Conservation (phyloP, 2,329 filamentous ascomycete species). For the Colletotrichum tamarilloi region DNA sequence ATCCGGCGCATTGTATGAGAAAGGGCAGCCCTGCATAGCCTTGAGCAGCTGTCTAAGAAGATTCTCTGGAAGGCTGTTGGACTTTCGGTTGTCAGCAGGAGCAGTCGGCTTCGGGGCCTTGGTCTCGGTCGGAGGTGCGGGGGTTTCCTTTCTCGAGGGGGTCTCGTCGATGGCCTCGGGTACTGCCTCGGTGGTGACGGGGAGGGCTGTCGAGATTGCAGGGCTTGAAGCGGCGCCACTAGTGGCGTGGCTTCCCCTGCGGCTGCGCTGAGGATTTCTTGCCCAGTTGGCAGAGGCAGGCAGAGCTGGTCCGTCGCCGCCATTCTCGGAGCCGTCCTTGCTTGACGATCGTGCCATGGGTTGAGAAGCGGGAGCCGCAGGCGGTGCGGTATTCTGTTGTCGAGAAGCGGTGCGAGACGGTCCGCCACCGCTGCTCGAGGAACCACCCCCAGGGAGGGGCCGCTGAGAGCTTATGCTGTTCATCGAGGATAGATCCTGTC, state of each 20-base stretch:
- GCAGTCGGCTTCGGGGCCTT: neutral
- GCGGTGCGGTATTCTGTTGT: constrained; percentile 56
- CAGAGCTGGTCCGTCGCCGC: constrained; percentile 86
- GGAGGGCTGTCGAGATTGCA: constrained; percentile 71
- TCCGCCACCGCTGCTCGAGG: constrained; percentile 49
- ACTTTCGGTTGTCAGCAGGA: constrained; percentile 8
- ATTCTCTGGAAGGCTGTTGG: constrained; percentile 34
- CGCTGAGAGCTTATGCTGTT: constrained; percentile 88
- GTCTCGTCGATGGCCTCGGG: constrained; percentile 56
- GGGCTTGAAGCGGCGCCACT: constrained; percentile 87
- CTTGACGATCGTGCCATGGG: constrained; percentile 82
- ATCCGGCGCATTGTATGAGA: constrained; percentile 40
- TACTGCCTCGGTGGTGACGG: constrained; percentile 61
- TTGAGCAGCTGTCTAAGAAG: constrained; percentile 51
- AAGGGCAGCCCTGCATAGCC: constrained; percentile 49
- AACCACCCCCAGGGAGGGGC: constrained; percentile 57
- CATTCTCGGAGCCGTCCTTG: constrained; percentile 78
- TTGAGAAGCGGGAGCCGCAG: constrained; percentile 57
- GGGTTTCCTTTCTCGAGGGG: constrained; percentile 46
- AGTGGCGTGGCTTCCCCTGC: constrained; percentile 81
- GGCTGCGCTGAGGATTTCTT: constrained; percentile 73
- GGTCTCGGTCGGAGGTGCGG: constrained; percentile 31
- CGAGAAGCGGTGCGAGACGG: constrained; percentile 66
- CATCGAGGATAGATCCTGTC: constrained; percentile 93
- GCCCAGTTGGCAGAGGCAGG: constrained; percentile 97